A percentile compares a stretch with the other conserved stretches of the same genome.
These are phyloP conservation scores for Tetrapisispora iriomotensis DNA, from an alignment of 805 yeast species.

Conservation along the genomic window DNA sequence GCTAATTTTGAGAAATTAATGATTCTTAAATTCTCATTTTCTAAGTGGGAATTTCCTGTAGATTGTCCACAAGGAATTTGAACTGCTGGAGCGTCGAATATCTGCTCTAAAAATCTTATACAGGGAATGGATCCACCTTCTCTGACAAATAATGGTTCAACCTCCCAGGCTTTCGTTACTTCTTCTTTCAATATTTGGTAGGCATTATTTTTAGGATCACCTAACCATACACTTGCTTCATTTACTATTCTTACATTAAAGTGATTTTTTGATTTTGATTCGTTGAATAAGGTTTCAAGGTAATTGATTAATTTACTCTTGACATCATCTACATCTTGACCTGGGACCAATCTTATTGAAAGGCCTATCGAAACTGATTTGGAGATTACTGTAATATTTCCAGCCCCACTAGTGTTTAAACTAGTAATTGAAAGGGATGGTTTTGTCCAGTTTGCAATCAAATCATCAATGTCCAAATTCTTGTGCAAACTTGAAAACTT, in stretches of 20 bases:
- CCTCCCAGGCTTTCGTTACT: conserved; percentile 61
- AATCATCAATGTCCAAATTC: conserved; percentile 34
- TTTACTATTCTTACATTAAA: conserved; percentile 54
- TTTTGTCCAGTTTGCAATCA: conserved; percentile 76
- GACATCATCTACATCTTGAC: conserved; percentile 57
- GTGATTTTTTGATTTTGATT: conserved; percentile 50
- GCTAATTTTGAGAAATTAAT: conserved; percentile 69
- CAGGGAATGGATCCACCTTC: conserved; percentile 98
- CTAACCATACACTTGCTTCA: conserved; percentile 95
- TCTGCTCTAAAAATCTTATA: conserved; percentile 71
- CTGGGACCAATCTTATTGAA: conserved; percentile 84
- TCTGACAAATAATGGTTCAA: conserved; percentile 74
- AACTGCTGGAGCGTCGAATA: conserved; percentile 79
- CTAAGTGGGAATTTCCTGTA: conserved; percentile 87
- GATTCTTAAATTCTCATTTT: conserved; percentile 75
- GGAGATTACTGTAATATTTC: conserved; percentile 83
- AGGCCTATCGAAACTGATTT: conserved; percentile 64
- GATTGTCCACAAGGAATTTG: conserved; percentile 96
- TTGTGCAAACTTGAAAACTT: conserved; percentile 30
- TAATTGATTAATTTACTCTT: conserved; percentile 40
- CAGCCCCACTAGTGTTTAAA: conserved; percentile 81
- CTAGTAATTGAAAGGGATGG: conserved; percentile 87
- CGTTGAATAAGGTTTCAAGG: conserved; percentile 39
- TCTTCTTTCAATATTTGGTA: conserved; percentile 58
- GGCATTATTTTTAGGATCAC: conserved; percentile 68